phyloP scores from a whole-genome alignment of 139 green algal genomes.

The Picochlorum sp. region DNA sequence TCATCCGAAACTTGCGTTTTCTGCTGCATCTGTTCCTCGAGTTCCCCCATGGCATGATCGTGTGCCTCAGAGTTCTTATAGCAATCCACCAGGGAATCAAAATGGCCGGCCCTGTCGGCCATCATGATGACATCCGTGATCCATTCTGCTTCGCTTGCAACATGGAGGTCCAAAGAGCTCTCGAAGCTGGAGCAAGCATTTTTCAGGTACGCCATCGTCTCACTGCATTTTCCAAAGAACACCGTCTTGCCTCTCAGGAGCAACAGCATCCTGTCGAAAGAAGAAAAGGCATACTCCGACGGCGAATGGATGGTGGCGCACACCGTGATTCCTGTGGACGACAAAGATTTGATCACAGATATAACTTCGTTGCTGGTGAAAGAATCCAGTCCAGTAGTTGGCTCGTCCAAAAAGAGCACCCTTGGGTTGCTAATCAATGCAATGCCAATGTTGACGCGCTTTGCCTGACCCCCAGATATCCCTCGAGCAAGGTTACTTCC shows the following conservation, averaged over 20 bases:
- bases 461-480: constrained; percentile 13
- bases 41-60: not conserved
- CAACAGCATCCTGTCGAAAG: constrained; percentile 48
- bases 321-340: constrained; percentile 34
- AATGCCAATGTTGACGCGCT: constrained; percentile 20
- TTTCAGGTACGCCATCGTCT: not conserved
- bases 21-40: constrained; percentile 6
- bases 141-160: not conserved
- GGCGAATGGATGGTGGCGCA: constrained; percentile 49
- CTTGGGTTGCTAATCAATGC: constrained; percentile 37
- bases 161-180: not conserved
- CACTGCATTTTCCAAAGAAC: constrained; percentile 38
- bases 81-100: not conserved
- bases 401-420: constrained; percentile 54
- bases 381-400: constrained; percentile 51
- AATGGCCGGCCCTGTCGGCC: not conserved
- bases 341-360: constrained; percentile 27
- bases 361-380: constrained; percentile 50
- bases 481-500: constrained; percentile 4
- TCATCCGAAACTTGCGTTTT: not conserved
- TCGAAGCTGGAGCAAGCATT: not conserved
- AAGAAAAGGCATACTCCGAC: constrained; percentile 34
- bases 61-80: not conserved
- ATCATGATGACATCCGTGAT: constrained; percentile 8
- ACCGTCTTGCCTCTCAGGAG: constrained; percentile 33